phyloP scores from a whole-genome alignment of 805 yeast species.

The Lachancea thermotolerans region DNA sequence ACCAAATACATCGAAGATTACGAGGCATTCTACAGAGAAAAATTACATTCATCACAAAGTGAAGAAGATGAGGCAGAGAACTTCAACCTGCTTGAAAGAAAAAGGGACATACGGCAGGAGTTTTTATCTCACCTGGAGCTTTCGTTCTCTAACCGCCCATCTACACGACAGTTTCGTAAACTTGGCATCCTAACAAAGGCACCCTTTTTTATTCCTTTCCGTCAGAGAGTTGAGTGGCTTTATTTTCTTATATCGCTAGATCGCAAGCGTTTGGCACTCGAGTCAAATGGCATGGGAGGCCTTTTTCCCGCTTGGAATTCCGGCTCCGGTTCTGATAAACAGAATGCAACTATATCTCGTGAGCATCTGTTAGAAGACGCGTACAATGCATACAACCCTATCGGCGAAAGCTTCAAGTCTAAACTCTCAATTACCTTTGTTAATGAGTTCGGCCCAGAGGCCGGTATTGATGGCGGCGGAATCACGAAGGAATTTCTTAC shows the following conservation, averaged over 20 bases:
- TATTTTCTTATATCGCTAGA: slow-evolving; percentile 57
- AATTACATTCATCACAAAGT: slow-evolving; percentile 11
- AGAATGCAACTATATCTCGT: slow-evolving; percentile 55
- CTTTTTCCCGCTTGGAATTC: slow-evolving; percentile 13
- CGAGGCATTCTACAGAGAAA: slow-evolving; percentile 22
- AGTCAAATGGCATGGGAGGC: slow-evolving; percentile 11
- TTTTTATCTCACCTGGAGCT: slow-evolving; percentile 12
- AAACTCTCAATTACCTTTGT: slow-evolving; percentile 58
- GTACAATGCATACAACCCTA: slow-evolving; percentile 45
- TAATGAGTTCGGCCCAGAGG: slow-evolving; percentile 62
- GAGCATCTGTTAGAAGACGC: slow-evolving; percentile 73
- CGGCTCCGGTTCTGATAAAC: slow-evolving; percentile 12
- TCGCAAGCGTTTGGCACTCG: slow-evolving; percentile 27
- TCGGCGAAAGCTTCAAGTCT: slow-evolving; percentile 52
- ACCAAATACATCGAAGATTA: slow-evolving; percentile 21
- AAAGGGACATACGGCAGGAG: slow-evolving; percentile 35
- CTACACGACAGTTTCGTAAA: slow-evolving; percentile 26
- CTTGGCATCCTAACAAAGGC: slow-evolving; percentile 50
- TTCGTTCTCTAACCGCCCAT: slow-evolving; percentile 2
- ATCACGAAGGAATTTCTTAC: slow-evolving; percentile 86
- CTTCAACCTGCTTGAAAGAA: slow-evolving; percentile 26
- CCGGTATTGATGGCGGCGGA: slow-evolving; percentile 97
- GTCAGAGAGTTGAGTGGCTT: slow-evolving; percentile 65
- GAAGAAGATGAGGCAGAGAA: slow-evolving; percentile 28
- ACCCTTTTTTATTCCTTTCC: slow-evolving; percentile 79